Evolutionary conservation across 305 asterid species (phyloP).

Genomic region (Fraxinus ornus): DNA sequence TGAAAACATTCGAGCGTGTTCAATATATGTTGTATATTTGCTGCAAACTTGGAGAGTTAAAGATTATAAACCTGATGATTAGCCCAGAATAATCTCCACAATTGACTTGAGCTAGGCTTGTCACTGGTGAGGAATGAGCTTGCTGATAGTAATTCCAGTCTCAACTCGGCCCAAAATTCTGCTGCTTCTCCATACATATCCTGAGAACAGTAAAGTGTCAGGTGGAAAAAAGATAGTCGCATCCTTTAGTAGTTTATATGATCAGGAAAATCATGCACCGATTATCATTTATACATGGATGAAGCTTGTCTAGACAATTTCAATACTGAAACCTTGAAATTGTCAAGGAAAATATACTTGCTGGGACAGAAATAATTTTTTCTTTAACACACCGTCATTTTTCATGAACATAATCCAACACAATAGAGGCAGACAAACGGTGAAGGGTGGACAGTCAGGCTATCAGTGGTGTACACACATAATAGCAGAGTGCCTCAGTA

Average conservation of each 20-base stretch:
- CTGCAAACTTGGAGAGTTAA: slow-evolving; percentile 21
- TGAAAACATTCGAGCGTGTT: neutral
- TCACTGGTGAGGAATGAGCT: slow-evolving; percentile 52
- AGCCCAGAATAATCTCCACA: slow-evolving; percentile 99
- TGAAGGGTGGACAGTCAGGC: slow-evolving; percentile 4
- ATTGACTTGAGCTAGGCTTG: slow-evolving; percentile 67
- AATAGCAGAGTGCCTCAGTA: neutral
- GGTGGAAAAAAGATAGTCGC: neutral
- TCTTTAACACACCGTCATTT: neutral
- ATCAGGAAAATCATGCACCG: neutral
- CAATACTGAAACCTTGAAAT: slow-evolving; percentile 13
- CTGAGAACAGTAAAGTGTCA: slow-evolving; percentile 41
- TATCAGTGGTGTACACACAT: neutral
- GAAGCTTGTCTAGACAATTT: slow-evolving; percentile 2
- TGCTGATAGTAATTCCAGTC: slow-evolving; percentile 81
- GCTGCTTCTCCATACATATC: slow-evolving; percentile 87
- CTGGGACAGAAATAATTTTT: neutral
- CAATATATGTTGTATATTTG: slow-evolving; percentile 6
- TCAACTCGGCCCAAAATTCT: slow-evolving; percentile 87
- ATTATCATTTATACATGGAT: neutral
- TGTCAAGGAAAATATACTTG: slow-evolving; percentile 2
- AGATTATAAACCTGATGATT: slow-evolving; percentile 74
- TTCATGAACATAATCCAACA: neutral
- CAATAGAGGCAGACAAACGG: neutral
- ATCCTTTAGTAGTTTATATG: neutral